A percentile compares a stretch with the other conserved stretches of the same genome.
Conservation (phyloP, 2,329 filamentous ascomycete species). For the Coniella vitis region DNA sequence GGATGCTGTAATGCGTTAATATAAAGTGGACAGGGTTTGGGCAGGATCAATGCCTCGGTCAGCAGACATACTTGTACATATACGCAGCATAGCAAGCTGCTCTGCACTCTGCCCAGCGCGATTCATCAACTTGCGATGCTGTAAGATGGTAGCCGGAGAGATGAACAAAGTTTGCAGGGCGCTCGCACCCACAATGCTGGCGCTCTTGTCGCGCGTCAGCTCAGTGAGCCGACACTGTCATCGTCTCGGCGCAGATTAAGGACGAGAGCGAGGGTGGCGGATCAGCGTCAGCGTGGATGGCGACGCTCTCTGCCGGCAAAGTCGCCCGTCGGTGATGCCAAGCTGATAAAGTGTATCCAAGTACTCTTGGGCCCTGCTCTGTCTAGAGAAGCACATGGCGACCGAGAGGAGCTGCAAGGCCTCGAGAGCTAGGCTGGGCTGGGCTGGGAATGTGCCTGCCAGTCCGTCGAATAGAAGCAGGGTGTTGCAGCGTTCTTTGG, state of each 20-base stretch:
- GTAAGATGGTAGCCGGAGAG: not conserved
- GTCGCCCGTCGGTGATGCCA: not conserved
- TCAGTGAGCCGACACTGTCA: constrained; percentile 9
- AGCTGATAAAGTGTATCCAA: not conserved
- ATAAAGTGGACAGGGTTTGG: constrained; percentile 16
- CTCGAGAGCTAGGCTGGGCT: no score
- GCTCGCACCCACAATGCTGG: constrained; percentile 8
- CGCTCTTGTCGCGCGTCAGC: constrained; percentile 12
- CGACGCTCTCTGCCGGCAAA: no score
- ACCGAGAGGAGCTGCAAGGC: no score
- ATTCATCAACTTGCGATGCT: not conserved
- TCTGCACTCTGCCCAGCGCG: not conserved
- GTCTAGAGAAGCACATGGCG: no score
- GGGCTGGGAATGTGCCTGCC: no score
- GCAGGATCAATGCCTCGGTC: constrained; percentile 9
- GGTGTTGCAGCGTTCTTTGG: not conserved
- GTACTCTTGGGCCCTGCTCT: no score
- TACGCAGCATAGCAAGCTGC: not conserved
- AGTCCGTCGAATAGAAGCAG: no score
- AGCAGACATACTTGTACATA: not conserved
- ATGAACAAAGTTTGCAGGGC: constrained; percentile 1
- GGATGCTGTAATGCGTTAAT: constrained; percentile 13
- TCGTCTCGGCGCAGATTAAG: constrained; percentile 6
- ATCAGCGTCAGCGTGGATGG: not conserved
- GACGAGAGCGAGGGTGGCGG: constrained; percentile 6